These are phyloP conservation scores for Yarrowia sp. DNA, from an alignment of 805 yeast species.

Conservation along the genomic window DNA sequence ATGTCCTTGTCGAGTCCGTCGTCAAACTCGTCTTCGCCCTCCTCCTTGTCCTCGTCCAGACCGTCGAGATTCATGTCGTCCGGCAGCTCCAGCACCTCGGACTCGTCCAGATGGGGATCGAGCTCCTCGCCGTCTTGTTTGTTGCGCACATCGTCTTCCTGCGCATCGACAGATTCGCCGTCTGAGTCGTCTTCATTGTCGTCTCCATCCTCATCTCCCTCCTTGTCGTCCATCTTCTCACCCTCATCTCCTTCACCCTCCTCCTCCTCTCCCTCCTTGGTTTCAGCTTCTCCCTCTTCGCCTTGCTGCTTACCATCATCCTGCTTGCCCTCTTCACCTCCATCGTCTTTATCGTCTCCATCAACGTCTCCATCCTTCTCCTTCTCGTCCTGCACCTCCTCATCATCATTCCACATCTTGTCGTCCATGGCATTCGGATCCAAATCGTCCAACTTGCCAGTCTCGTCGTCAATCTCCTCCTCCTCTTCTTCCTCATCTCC, in stretches of 20 bases:
- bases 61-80: conserved; percentile 87
- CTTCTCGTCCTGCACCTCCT: conserved; percentile 70
- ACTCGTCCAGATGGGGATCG: conserved; percentile 73
- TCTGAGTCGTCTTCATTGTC: conserved; percentile 44
- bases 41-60: conserved; percentile 58
- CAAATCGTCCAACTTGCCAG: conserved; percentile 81
- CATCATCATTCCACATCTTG: conserved; percentile 97
- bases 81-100: conserved; percentile 84
- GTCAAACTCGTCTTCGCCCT: conserved; percentile 41
- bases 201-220: conserved; percentile 46
- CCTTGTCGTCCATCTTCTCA: conserved; percentile 40
- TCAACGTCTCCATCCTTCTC: conserved; percentile 66
- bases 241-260: conserved; percentile 41
- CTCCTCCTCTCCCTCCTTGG: conserved; percentile 37
- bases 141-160: conserved; percentile 58
- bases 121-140: conserved; percentile 74
- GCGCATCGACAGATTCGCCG: conserved; percentile 50
- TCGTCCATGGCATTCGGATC: conserved; percentile 96
- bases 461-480: conserved; percentile 80
- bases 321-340: conserved; percentile 37
- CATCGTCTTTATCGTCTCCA: conserved; percentile 43
- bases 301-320: conserved; percentile 29
- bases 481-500: conserved; percentile 55
- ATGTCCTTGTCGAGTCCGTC: conserved; percentile 34
- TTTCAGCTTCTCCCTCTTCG: conserved; percentile 27